A percentile compares a stretch with the other conserved stretches of the same genome.
Evolutionary conservation across 2,329 filamentous ascomycete species (phyloP).

Genomic region (Penicillium thymicola): DNA sequence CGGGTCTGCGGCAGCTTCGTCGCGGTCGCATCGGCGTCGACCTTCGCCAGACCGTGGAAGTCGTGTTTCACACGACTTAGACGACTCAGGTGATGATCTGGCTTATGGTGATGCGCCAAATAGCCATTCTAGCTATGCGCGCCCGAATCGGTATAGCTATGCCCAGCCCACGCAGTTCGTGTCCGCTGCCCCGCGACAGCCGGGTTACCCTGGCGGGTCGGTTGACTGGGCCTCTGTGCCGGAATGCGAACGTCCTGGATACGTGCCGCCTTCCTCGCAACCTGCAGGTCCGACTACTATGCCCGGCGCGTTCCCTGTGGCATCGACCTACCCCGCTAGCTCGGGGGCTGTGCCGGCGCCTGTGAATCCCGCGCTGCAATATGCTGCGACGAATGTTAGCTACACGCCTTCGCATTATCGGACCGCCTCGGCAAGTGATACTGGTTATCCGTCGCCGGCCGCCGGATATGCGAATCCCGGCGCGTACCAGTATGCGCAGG

Average conservation of each 20-base stretch:
- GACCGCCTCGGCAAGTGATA: constrained; percentile 27
- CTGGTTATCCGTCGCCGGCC: constrained; percentile 12
- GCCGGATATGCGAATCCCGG: constrained; percentile 31
- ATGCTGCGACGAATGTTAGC: constrained; percentile 21
- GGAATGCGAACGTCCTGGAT: constrained; percentile 41
- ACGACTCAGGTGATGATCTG: constrained; percentile 35
- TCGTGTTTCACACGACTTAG: constrained; percentile 22
- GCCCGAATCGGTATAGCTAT: constrained; percentile 31
- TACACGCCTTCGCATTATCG: constrained; percentile 31
- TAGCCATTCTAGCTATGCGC: constrained; percentile 36
- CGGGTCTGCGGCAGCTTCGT: constrained; percentile 7
- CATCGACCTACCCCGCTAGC: constrained; percentile 22
- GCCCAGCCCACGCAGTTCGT: constrained; percentile 25
- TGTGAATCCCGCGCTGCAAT: constrained; percentile 31
- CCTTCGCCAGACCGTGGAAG: constrained; percentile 19
- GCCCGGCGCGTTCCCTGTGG: constrained; percentile 32
- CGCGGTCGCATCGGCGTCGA: constrained; percentile 20
- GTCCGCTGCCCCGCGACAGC: constrained; percentile 12
- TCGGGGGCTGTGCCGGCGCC: constrained; percentile 18
- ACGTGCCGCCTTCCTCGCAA: constrained; percentile 39
- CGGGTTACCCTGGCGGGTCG: constrained; percentile 13
- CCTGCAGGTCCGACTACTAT: constrained; percentile 19
- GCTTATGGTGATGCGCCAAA: constrained; percentile 37
- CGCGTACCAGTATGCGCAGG: constrained; percentile 40
- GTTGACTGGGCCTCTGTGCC: constrained; percentile 39